Evolutionary conservation across 306 rosid species (phyloP), one percentile per base, ranked within the genome.

Genomic region (Macrotyloma uniflorum): DNA sequence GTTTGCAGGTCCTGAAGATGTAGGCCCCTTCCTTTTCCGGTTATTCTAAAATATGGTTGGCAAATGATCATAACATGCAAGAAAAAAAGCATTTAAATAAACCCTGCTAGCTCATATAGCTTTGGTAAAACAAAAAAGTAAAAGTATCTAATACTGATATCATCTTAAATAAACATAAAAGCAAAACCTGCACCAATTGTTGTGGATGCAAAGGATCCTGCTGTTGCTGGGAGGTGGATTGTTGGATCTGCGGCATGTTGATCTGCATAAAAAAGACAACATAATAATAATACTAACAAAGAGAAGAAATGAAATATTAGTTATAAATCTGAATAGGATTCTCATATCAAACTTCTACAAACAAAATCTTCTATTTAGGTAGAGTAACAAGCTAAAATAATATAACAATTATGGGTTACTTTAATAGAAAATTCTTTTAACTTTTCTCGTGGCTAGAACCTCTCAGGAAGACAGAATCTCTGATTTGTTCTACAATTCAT

Each of bases 1-100:
- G 87, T 91, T 94, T 74, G 97, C 98, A 77, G 94, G 83, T 75
- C 98, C 98, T n/a, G 98, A 91, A 71, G 98, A 90, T 18, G 97
- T 74, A 79, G 94, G 97, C 26, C 94, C 97, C 86, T 90, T 94
- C 90, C 98, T 89, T 80, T 94, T 94, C 49, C 98, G 90, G 72
- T 80, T 85, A 76, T 83, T 90, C 97, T 92, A 59, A 67, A 78
- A 65, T 38, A 82, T 36, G 82, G 70, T 83, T 12, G 20, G 32
- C 5, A 57, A 83, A 72, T 61, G 65, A 81, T 85, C 76, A 88
- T 51, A 45, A 63, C 33, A 35, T 77, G 55, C 77, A 35, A 74
- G 43, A 66, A 16, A 74, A 69, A 15, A 74, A 46, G 47, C 28
- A 28, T 61, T 14, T 59, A 30, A 30, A 14, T 2, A 30, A 51